Base-by-base conservation (phyloP, 768 basidiomycete species). In the Pulveroboletus sp. region DNA sequence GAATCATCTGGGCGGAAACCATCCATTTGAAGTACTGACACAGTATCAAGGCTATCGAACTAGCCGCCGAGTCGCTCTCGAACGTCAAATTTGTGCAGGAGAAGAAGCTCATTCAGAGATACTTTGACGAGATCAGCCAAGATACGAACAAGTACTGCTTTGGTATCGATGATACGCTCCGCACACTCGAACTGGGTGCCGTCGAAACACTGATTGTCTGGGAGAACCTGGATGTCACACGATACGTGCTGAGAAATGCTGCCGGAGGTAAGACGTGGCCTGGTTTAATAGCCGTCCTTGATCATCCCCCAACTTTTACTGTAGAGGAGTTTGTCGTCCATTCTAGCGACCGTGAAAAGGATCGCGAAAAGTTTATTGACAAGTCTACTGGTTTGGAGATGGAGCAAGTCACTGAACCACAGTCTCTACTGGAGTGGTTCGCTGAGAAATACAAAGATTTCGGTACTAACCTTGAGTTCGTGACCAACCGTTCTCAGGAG, bases 81-180 rank as follows among this genome's bases (percentile, higher is more conserved):
- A 98, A 98, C 68, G 96, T 99, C 76, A 99, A 99, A 69, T 98
- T 99, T 61, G 95, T 99, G 31, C 95, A 98, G 70, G 96, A 99
- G 76, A 98, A 98, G 78, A 86, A 77, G 68, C 82, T 99, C 43
- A 98, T 99, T 60, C 94, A 98, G 69, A 88, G 82, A 67, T 98
- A 97, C 76, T 99, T 99, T 67, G 95, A 98, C 63, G 96, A 99
- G 72, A 99, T 99, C 73, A 95, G 93, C 60, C 89, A 91, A 67
- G 96, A 99, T 63, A 93, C 91, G 32, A 90, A 83, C 61, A 90
- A 86, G 69, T 97, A 95, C 74, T 96, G 94, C 73, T 98, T 95
- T 67, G 96, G 96, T 72, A 83, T 99, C 54, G 91, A 91, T 14
- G 96, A 99, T 65, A 98, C 95, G 1, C 79, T 99, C 56, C 96